Percentiles rank a stretch among this genome's conserved stretches.
phyloP scores from a whole-genome alignment of 129 eudicot genomes.

The Pittosporum tobira region DNA sequence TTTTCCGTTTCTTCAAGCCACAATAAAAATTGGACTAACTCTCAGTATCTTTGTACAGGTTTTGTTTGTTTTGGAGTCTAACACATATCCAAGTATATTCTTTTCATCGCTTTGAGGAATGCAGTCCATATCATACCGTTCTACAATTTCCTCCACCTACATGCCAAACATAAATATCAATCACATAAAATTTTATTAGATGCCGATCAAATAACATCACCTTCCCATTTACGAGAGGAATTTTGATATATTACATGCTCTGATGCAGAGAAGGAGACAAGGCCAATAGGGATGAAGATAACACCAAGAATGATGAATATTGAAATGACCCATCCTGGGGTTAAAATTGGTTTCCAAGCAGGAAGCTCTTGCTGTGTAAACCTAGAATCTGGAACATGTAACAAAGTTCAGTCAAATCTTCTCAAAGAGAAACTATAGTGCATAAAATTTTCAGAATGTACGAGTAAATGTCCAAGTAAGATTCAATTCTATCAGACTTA shows the following conservation, averaged over 20 bases:
- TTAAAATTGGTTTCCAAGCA: slow-evolving; percentile 88
- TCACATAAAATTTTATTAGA: not conserved
- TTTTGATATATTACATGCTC: slow-evolving; percentile 39
- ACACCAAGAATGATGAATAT: slow-evolving; percentile 49
- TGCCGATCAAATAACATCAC: not conserved
- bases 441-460: not conserved
- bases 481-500: not conserved
- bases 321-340: slow-evolving; percentile 68
- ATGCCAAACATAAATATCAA: slow-evolving; percentile 6
- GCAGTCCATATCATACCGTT: slow-evolving; percentile 63
- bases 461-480: not conserved
- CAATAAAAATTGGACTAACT: slow-evolving; percentile 44
- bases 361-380: slow-evolving; percentile 95
- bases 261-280: slow-evolving; percentile 58
- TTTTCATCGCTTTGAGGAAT: slow-evolving; percentile 26
- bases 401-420: not conserved
- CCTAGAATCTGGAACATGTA: slow-evolving; percentile 57
- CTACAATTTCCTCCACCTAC: slow-evolving; percentile 78
- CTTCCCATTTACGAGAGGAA: not conserved
- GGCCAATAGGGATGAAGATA: slow-evolving; percentile 81
- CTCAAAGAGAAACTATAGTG: not conserved
- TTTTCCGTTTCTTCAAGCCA: too few relatives aligned
- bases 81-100: slow-evolving; percentile 35
- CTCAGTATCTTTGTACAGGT: slow-evolving; percentile 50
- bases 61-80: slow-evolving; percentile 38